A percentile compares a stretch with the other conserved stretches of the same genome.
Conservation (phyloP, 2,329 filamentous ascomycete species). For the Decorospora gaudefroyi region DNA sequence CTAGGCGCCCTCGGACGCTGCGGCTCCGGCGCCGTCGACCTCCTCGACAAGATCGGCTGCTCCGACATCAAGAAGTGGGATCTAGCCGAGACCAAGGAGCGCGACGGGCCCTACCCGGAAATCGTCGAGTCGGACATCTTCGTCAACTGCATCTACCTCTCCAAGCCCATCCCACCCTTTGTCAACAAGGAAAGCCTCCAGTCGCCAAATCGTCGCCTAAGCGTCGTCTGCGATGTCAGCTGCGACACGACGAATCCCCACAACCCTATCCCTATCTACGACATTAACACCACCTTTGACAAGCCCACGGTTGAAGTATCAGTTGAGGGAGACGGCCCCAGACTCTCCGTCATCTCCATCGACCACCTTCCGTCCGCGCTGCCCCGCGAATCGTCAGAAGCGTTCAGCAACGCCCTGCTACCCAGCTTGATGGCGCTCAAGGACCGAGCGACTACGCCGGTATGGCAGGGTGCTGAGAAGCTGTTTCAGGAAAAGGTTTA, state of each 20-base stretch:
- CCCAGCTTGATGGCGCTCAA: constrained; percentile 78
- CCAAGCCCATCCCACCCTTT: constrained; percentile 77
- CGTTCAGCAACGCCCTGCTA: constrained; percentile 77
- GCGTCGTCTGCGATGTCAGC: constrained; percentile 60
- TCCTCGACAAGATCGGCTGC: constrained; percentile 75
- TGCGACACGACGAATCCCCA: constrained; percentile 75
- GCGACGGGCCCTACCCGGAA: constrained; percentile 74
- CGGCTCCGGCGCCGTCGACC: constrained; percentile 80
- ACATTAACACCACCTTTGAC: constrained; percentile 81
- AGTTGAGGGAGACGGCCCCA: constrained; percentile 60
- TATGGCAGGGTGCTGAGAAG: constrained; percentile 86
- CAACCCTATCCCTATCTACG: constrained; percentile 80
- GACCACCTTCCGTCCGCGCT: constrained; percentile 63
- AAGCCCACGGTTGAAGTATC: constrained; percentile 81
- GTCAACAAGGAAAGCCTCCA: constrained; percentile 72
- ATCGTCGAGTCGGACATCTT: constrained; percentile 67
- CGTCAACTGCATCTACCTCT: constrained; percentile 72
- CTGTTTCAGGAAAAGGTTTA: constrained; percentile 82
- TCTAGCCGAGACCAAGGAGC: constrained; percentile 71
- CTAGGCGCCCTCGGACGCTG: constrained; percentile 82
- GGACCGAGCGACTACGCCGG: constrained; percentile 69
- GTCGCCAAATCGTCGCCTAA: constrained; percentile 70
- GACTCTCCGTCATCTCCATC: constrained; percentile 74
- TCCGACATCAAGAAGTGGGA: constrained; percentile 74
- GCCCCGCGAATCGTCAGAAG: constrained; percentile 83